A percentile compares a stretch with the other conserved stretches of the same genome.
phyloP scores from a whole-genome alignment of 768 basidiomycete species.

The Suillus discolor region DNA sequence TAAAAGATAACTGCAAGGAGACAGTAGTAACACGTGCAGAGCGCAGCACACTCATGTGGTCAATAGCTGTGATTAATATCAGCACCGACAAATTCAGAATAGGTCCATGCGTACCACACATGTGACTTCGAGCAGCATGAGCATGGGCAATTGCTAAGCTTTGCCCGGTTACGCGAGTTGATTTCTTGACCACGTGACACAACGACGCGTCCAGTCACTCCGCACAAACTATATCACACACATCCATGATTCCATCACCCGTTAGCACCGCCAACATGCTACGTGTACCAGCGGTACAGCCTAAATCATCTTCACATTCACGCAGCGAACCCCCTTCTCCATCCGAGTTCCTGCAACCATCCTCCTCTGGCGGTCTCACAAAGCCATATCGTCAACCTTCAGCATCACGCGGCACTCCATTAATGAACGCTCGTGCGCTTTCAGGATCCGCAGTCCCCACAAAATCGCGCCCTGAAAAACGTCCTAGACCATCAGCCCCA shows the following conservation, averaged over 20 bases:
- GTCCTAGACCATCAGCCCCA: neutral
- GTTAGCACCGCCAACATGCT: neutral
- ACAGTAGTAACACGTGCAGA: neutral
- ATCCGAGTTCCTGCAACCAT: neutral
- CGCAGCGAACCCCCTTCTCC: constrained; percentile 1
- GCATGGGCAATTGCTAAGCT: too few species aligned
- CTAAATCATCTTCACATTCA: neutral
- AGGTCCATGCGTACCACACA: neutral
- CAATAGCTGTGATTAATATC: neutral
- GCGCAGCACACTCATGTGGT: neutral
- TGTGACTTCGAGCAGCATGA: neutral
- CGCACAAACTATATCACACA: neutral
- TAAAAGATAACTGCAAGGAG: neutral
- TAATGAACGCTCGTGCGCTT: neutral
- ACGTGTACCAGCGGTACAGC: neutral
- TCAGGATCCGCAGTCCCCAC: neutral
- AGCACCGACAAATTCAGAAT: neutral
- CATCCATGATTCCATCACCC: neutral
- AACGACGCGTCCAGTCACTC: constrained; percentile 1
- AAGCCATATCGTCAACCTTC: constrained; percentile 1
- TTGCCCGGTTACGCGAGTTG: constrained; percentile 12
- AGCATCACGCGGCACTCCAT: neutral
- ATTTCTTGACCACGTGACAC: constrained; percentile 30
- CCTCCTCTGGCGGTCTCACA: neutral
- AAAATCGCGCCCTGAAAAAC: constrained; percentile 1